phyloP scores from a whole-genome alignment of 495 filamentous ascomycete species.

The Daldinia childiae region DNA sequence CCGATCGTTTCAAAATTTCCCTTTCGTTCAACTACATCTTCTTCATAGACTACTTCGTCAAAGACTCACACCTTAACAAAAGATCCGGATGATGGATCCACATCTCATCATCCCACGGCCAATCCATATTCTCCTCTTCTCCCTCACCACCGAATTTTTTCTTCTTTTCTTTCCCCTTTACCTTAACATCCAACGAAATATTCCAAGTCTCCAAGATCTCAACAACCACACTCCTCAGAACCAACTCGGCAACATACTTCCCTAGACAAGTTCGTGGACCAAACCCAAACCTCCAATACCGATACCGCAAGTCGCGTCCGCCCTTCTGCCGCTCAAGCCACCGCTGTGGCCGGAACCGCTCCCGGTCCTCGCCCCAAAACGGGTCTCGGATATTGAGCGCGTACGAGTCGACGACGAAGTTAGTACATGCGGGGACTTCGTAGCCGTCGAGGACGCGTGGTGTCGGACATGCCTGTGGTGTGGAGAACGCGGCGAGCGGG shows the following conservation, averaged over 20 bases:
- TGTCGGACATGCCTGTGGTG: background rate
- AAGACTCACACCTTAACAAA: background rate
- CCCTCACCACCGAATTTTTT: background rate
- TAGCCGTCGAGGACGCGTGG: background rate
- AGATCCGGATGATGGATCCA: constrained; percentile 9
- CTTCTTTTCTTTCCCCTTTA: background rate
- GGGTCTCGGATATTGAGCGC: background rate
- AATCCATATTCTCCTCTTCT: constrained; percentile 7
- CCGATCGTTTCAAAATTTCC: too few relatives aligned
- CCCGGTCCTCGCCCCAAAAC: background rate
- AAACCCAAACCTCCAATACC: background rate
- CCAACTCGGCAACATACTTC: background rate
- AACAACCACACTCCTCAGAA: background rate
- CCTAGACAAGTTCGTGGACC: background rate
- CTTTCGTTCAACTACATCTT: too few relatives aligned
- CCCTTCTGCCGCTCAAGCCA: background rate
- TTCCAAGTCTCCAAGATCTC: background rate
- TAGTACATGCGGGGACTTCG: background rate
- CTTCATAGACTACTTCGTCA: background rate
- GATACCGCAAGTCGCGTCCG: background rate
- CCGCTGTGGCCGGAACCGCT: background rate
- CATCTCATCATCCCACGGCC: constrained; percentile 18
- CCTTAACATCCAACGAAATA: background rate
- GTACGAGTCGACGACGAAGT: background rate
- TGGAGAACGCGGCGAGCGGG: background rate